Percentiles rank a stretch among this genome's conserved stretches.
Evolutionary conservation across 2,329 filamentous ascomycete genomes (phyloP).

Genomic region (Apiospora kogelbergensis): DNA sequence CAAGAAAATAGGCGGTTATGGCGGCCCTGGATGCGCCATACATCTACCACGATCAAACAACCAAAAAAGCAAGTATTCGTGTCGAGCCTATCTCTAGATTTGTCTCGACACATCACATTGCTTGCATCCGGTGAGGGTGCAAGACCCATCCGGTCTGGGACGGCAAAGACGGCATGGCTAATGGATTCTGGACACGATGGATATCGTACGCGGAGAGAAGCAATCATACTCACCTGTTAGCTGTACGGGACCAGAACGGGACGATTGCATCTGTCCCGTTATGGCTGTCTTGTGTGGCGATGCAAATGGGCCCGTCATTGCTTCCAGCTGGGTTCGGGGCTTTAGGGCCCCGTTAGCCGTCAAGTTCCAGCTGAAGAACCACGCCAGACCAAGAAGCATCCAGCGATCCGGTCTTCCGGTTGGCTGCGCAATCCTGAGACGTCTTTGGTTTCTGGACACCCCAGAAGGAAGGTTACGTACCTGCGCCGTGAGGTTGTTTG

Average conservation of each 20-base stretch:
- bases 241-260: too few relatives aligned
- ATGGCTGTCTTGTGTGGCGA: background rate
- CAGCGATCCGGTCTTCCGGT: background rate
- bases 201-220: background rate
- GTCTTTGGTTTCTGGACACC: background rate
- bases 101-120: background rate
- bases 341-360: background rate
- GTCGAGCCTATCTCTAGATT: background rate
- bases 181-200: too few relatives aligned
- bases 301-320: background rate
- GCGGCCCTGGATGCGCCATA: background rate
- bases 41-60: background rate
- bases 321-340: background rate
- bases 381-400: background rate
- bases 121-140: background rate
- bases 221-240: too few relatives aligned
- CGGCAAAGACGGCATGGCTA: background rate
- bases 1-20: too few relatives aligned
- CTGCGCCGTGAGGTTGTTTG: background rate
- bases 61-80: background rate
- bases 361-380: background rate
- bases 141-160: background rate
- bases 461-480: background rate
- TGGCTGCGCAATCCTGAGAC: slow-evolving; percentile 7
- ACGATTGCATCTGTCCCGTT: too few relatives aligned